Evolutionary conservation across 2,329 filamentous ascomycete genomes (phyloP), one percentile per base, ranked within the genome.

Genomic region (Aspergillus fructus): DNA sequence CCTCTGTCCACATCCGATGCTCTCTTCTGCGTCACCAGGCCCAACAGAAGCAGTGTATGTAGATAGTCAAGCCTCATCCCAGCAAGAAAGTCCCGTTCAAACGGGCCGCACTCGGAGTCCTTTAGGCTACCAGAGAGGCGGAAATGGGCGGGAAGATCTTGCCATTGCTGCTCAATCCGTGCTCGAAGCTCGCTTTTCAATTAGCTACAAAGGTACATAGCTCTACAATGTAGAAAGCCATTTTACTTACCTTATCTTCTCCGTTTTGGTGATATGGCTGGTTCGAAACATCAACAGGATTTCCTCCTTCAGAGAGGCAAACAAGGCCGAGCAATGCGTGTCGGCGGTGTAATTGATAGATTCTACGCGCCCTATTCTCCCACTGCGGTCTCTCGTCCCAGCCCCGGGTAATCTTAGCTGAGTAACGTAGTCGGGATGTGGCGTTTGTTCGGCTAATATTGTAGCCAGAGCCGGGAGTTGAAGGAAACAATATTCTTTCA

Each of bases 401-500:
- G n/a, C n/a, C n/a, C n/a, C n/a, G n/a, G n/a, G n/a, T n/a, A n/a
- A n/a, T n/a, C n/a, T n/a, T n/a, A n/a, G n/a, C n/a, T n/a, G n/a
- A n/a, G n/a, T n/a, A n/a, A n/a, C n/a, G n/a, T n/a, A n/a, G n/a
- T n/a, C n/a, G n/a, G n/a, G n/a, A n/a, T n/a, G n/a, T n/a, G n/a
- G n/a, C n/a, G n/a, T n/a, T n/a, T n/a, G n/a, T n/a, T n/a, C n/a
- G n/a, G n/a, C n/a, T n/a, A n/a, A n/a, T n/a, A n/a, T n/a, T n/a
- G n/a, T n/a, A n/a, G n/a, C n/a, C n/a, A n/a, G n/a, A n/a, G n/a
- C n/a, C n/a, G n/a, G n/a, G n/a, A 59, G 19, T 47, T 76, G 65
- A 13, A 79, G 72, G 34, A 69, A 64, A 53, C 76, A 79, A 53
- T 74, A 79, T 4, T 70, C 69, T 33, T 72, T 70, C 24, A 68